phyloP scores from a whole-genome alignment of 176 grass and related monocot species.

The Triticum urartu region DNA sequence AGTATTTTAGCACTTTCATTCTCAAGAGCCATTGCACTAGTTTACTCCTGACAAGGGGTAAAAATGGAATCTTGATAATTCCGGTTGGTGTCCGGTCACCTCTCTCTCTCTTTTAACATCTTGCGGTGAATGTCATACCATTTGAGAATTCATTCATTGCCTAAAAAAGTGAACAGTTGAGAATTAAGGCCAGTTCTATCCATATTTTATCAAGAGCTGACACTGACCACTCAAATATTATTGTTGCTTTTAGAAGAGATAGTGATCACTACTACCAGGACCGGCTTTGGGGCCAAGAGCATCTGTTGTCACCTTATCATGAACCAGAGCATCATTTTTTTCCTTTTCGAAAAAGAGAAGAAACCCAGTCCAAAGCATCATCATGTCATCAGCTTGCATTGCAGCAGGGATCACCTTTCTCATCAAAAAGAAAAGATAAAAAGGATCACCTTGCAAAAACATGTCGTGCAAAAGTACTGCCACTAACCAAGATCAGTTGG shows the following conservation, averaged over 20 bases:
- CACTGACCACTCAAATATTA: background rate
- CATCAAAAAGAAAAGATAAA: background rate
- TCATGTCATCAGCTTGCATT: background rate
- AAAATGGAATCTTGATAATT: constrained; percentile 19
- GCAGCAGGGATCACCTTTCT: background rate
- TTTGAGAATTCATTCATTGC: background rate
- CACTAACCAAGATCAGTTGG: background rate
- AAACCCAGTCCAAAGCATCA: background rate
- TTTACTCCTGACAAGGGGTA: background rate
- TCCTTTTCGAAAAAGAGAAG: background rate
- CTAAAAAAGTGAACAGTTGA: background rate
- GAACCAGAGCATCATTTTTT: constrained; percentile 4
- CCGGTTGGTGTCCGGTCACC: background rate
- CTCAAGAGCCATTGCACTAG: background rate
- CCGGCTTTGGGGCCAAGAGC: background rate
- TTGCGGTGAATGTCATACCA: background rate
- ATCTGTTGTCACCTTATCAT: constrained; percentile 14
- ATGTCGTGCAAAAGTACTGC: background rate
- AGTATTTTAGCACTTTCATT: background rate
- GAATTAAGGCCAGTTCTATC: background rate
- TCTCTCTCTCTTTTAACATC: background rate
- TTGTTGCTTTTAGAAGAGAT: background rate
- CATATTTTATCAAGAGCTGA: background rate
- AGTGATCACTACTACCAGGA: background rate
- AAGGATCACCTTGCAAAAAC: background rate